These are phyloP conservation scores for Pachysandra terminalis DNA, from an alignment of 164 flowering plant genomes.

Conservation along the genomic window DNA sequence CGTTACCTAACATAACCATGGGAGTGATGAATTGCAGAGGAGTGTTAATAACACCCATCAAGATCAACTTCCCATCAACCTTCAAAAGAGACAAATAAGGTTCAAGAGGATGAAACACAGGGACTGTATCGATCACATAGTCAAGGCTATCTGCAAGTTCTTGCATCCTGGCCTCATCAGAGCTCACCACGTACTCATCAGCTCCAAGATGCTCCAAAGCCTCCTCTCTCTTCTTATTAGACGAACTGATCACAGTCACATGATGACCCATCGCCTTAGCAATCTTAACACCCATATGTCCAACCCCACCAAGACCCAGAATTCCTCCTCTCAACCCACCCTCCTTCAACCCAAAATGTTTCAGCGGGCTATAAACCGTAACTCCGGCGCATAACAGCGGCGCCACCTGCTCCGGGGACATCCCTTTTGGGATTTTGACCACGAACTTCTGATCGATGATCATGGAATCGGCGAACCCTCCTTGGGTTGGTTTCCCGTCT, in stretches of 20 bases:
- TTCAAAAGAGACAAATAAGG: slow-evolving; percentile 61
- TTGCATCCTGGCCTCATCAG: slow-evolving; percentile 44
- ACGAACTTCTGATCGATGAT: slow-evolving; percentile 84
- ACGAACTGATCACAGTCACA: slow-evolving; percentile 74
- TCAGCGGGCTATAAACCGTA: slow-evolving; percentile 68
- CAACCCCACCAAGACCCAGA: slow-evolving; percentile 78
- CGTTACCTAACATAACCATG: slow-evolving; percentile 74
- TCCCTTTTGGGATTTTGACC: slow-evolving; percentile 63
- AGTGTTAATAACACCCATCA: slow-evolving; percentile 59
- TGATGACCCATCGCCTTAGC: slow-evolving; percentile 86
- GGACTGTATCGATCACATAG: slow-evolving; percentile 71
- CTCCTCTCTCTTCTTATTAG: slow-evolving; percentile 58
- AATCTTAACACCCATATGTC: slow-evolving; percentile 76
- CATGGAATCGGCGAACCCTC: slow-evolving; percentile 77
- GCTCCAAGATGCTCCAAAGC: slow-evolving; percentile 69
- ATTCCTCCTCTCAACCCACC: slow-evolving; percentile 64
- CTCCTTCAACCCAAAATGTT: slow-evolving; percentile 53
- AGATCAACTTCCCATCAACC: slow-evolving; percentile 65
- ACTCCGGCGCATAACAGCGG: slow-evolving; percentile 80
- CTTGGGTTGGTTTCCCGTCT: slow-evolving; percentile 90
- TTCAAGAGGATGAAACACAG: slow-evolving; percentile 64
- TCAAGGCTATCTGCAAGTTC: slow-evolving; percentile 52
- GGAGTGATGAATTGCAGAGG: slow-evolving; percentile 70
- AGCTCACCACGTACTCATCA: slow-evolving; percentile 62
- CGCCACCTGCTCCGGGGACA: slow-evolving; percentile 69